Percentiles rank a stretch among this genome's conserved stretches.
These are phyloP conservation scores for Solanum gracilifrons DNA, from an alignment of 257 asterid species.

Conservation along the genomic window DNA sequence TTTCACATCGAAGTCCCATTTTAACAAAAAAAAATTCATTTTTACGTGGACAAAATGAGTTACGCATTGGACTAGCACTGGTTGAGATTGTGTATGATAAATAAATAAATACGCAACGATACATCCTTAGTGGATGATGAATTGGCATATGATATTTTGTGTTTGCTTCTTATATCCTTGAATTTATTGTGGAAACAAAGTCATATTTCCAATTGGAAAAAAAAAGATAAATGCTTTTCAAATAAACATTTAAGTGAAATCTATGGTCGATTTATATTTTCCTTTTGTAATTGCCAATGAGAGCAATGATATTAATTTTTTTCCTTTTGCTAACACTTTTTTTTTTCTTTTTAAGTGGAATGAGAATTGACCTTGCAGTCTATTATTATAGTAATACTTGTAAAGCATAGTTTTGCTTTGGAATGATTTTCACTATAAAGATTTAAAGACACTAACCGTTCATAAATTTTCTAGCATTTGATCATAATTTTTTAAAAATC, in stretches of 20 bases:
- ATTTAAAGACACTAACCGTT: background rate
- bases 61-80: background rate
- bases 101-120: background rate
- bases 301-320: background rate
- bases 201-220: conserved; percentile 30
- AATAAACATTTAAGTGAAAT: conserved; percentile 12
- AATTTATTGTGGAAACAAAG: conserved; percentile 24
- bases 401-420: background rate
- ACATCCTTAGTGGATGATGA: background rate
- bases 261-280: background rate
- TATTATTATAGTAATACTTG: background rate
- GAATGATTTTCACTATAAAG: background rate
- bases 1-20: background rate
- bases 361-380: background rate
- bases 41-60: background rate
- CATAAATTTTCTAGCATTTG: background rate
- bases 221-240: background rate
- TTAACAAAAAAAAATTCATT: background rate
- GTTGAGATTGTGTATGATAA: background rate
- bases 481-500: background rate
- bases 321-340: background rate
- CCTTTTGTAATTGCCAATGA: background rate
- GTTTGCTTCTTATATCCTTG: background rate
- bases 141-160: background rate
- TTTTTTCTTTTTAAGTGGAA: background rate